A percentile compares a stretch with the other conserved stretches of the same genome.
Evolutionary conservation across 495 filamentous ascomycete species (phyloP).

Genomic region (Daldinia concentrica): DNA sequence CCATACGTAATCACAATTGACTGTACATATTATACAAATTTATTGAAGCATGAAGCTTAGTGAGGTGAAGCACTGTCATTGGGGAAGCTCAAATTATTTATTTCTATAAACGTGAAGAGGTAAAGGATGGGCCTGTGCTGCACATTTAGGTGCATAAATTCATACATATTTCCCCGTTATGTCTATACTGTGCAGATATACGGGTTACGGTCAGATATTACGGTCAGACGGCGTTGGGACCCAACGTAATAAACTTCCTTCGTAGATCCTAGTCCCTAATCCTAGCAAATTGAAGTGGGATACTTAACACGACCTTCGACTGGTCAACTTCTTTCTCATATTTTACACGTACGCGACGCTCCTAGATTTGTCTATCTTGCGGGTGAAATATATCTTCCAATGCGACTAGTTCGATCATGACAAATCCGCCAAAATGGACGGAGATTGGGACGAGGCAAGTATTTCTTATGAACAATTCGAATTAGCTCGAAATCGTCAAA

Average conservation of each 20-base stretch:
- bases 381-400: constrained; percentile 14
- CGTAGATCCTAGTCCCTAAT: neutral
- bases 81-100: too few species aligned
- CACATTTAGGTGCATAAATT: neutral
- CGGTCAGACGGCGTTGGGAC: neutral
- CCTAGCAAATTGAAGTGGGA: constrained; percentile 24
- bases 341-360: constrained; percentile 17
- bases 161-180: neutral
- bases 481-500: neutral
- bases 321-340: constrained; percentile 12
- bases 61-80: too few species aligned
- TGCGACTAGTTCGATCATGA: constrained; percentile 38
- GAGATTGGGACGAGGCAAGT: constrained; percentile 71
- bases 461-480: constrained; percentile 6
- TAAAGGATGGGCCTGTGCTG: neutral
- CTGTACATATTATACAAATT: too few species aligned
- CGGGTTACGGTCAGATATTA: neutral
- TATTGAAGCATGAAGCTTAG: too few species aligned
- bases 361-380: constrained; percentile 2
- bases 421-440: constrained; percentile 57
- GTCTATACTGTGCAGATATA: neutral
- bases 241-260: neutral
- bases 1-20: too few species aligned
- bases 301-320: constrained; percentile 2
- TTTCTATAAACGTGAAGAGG: neutral